Percentiles rank a stretch among this genome's conserved stretches.
phyloP scores from a whole-genome alignment of 495 filamentous ascomycete species.

The Emericellopsis terricola region DNA sequence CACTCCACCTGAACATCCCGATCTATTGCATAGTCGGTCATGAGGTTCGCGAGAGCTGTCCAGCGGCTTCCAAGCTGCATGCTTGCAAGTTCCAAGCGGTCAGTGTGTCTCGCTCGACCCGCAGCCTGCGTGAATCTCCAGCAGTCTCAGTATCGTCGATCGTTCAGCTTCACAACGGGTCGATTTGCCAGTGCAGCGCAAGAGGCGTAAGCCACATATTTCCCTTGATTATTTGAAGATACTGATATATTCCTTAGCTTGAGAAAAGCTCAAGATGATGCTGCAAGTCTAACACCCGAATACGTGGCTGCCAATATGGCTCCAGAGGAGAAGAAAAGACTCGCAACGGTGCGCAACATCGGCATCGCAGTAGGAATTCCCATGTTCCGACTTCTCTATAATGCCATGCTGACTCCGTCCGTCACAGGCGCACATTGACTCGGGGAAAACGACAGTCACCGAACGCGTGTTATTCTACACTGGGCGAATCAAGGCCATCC shows the following conservation, averaged over 20 bases:
- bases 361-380: conserved; percentile 69
- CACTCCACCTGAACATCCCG: no score
- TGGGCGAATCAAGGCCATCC: conserved; percentile 87
- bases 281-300: conserved; percentile 24
- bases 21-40: no score
- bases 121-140: conserved; percentile 1
- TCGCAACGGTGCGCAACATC: conserved; percentile 80
- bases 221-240: not conserved
- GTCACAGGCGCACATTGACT: conserved; percentile 90
- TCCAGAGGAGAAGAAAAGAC: conserved; percentile 55
- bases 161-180: conserved; percentile 11
- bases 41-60: no score
- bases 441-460: conserved; percentile 92
- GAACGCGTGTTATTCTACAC: conserved; percentile 98
- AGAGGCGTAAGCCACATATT: conserved; percentile 12
- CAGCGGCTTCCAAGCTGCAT: no score
- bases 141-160: conserved; percentile 6
- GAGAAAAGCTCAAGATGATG: conserved; percentile 25
- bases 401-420: no score
- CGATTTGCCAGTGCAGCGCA: conserved; percentile 12
- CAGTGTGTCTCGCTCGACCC: not conserved
- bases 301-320: conserved; percentile 38
- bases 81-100: conserved; percentile 10
- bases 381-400: not conserved
- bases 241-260: conserved; percentile 9